Conservation (phyloP, 2,329 filamentous ascomycete species). For the Phoma herbarum region DNA sequence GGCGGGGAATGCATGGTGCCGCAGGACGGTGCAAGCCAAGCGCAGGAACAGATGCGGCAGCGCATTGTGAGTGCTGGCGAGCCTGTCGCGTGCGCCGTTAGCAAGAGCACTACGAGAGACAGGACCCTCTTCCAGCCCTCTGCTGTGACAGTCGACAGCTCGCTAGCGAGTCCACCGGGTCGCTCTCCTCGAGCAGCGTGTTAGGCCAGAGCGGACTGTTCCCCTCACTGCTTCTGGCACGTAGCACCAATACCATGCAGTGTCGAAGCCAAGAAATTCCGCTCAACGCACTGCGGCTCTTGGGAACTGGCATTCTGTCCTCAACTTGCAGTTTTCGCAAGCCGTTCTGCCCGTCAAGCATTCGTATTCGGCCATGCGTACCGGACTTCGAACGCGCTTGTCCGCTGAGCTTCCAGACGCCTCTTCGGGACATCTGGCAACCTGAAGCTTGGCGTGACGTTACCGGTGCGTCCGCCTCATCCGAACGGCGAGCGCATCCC, state of each 20-base stretch:
- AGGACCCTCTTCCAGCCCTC: background rate
- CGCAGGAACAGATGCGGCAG: constrained; percentile 1
- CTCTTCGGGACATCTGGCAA: constrained; percentile 1
- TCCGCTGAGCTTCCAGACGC: constrained; percentile 4
- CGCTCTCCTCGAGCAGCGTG: background rate
- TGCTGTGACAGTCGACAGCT: constrained; percentile 11
- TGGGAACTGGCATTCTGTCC: background rate
- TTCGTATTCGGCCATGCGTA: constrained; percentile 5
- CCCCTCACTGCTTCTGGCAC: constrained; percentile 19
- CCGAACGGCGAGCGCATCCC: background rate
- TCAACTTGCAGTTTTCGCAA: background rate
- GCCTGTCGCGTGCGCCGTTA: constrained; percentile 12
- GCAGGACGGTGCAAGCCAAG: background rate
- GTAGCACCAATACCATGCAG: constrained; percentile 22
- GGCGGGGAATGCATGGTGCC: constrained; percentile 20
- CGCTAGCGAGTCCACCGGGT: background rate
- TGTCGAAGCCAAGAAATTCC: constrained; percentile 21
- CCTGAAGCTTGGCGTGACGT: background rate
- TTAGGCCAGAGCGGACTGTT: constrained; percentile 1
- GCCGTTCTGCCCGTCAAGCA: background rate
- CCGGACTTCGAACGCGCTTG: constrained; percentile 11
- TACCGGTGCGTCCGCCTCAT: background rate
- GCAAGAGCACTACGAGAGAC: background rate
- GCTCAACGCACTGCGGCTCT: constrained; percentile 5
- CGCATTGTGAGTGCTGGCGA: background rate